Conservation (phyloP, 306 rosid genomes). For the Rosa persica region DNA sequence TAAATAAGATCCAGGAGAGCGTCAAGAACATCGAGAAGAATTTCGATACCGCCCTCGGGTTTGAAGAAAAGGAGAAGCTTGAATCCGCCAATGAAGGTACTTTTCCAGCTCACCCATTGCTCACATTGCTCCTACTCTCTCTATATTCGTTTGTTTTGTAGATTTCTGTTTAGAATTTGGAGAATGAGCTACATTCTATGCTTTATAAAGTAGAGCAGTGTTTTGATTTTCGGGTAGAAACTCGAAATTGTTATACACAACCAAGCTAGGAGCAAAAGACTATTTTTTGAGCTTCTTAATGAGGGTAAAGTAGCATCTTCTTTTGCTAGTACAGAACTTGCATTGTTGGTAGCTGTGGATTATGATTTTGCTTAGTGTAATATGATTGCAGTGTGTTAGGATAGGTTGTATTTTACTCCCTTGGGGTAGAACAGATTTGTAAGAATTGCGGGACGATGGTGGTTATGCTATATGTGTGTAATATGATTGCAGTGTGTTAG, state of each 20-base stretch:
- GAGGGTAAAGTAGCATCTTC: background rate
- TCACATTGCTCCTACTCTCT: constrained; percentile 13
- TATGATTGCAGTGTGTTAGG: background rate
- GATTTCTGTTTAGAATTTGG: background rate
- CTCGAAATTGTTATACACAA: background rate
- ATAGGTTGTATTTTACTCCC: background rate
- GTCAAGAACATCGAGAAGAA: constrained; percentile 97
- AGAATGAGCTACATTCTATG: constrained; percentile 4
- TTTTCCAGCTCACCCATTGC: constrained; percentile 20
- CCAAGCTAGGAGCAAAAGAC: background rate
- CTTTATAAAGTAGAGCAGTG: background rate
- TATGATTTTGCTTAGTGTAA: background rate
- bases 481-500: background rate
- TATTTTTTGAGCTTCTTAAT: background rate
- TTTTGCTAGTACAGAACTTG: background rate
- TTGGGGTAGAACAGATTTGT: background rate
- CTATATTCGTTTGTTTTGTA: background rate
- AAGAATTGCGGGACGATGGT: background rate
- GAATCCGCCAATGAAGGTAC: constrained; percentile 86
- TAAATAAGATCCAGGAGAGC: constrained; percentile 98
- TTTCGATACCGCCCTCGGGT: constrained; percentile 89
- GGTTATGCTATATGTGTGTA: background rate
- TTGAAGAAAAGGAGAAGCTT: constrained; percentile 62
- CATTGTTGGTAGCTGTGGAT: background rate
- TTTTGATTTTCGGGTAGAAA: background rate